Evolutionary conservation across 345 rosid species (phyloP), one percentile per base, ranked within the genome.

Genomic region (Salix exigua): DNA sequence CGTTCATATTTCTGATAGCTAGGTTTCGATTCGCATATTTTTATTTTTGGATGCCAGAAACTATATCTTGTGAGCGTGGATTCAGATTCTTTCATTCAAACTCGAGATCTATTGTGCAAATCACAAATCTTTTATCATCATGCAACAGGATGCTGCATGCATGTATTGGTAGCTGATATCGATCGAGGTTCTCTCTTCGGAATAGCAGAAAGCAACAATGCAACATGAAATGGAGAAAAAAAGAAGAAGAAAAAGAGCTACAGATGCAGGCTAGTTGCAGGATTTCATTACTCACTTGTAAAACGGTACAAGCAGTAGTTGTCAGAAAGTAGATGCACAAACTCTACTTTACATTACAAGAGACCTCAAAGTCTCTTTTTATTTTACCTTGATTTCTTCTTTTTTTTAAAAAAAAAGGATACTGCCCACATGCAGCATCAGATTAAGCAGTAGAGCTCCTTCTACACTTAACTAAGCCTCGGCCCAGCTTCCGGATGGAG

Each of bases 401-500:
- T 50, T 18, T 50, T 50, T 30, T 12, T 65, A 4, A 18, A 18
- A 2, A 65, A 16, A 65, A 65, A 65, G 1, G 21, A 18, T 5
- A 65, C 38, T 3, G 68, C 40, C 4, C 7, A 40, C 21, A 14
- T 28, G 68, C 38, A 65, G 25, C 19, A 65, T 31, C 19, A 65
- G 21, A 65, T 30, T 33, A 33, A 18, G 35, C 12, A 66, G 26
- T 33, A 7, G 37, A 33, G 4, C 68, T 11, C 21, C 35, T 5
- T 51, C 38, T 46, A 16, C 4, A 11, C 18, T 37, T 48, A 17
- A 18, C 44, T 73, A 88, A 48, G 91, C 94, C n/a, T 82, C 92
- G 21, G 84, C 88, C 30, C 85, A 85, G 84, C 81, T 77, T 71
- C 84, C 83, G 21, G 86, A 46, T 42, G 71, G 70, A 7, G 74